Evolutionary conservation across 139 green algal genomes (phyloP), one percentile per base, ranked within the genome.

Genomic region (Haematococcus lacustris): DNA sequence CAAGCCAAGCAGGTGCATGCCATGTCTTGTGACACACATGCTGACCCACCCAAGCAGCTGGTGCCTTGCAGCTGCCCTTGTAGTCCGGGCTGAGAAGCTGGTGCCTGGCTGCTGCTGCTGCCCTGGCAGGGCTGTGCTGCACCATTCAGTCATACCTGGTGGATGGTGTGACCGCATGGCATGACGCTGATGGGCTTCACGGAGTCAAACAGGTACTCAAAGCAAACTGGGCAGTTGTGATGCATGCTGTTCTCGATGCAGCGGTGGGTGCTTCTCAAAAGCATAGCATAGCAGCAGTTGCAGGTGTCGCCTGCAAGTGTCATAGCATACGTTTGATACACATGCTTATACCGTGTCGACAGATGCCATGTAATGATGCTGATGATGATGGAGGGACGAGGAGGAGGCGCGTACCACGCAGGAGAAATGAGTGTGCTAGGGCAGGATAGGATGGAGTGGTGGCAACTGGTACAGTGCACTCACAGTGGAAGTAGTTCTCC

Each of bases 401-500:
- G n/a, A n/a, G n/a, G n/a, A n/a, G n/a, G n/a, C n/a, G n/a, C n/a
- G n/a, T n/a, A n/a, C n/a, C n/a, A n/a, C n/a, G n/a, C n/a, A n/a
- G n/a, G n/a, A n/a, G n/a, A n/a, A n/a, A n/a, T n/a, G n/a, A n/a
- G n/a, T n/a, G n/a, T n/a, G n/a, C n/a, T n/a, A n/a, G n/a, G n/a
- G n/a, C n/a, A n/a, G n/a, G n/a, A n/a, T n/a, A n/a, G n/a, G n/a
- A n/a, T n/a, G n/a, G n/a, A n/a, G n/a, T n/a, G n/a, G n/a, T n/a
- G n/a, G n/a, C n/a, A n/a, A n/a, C n/a, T n/a, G n/a, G n/a, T n/a
- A n/a, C n/a, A n/a, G n/a, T n/a, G n/a, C n/a, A 69, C 64, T 77
- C 32, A 83, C 93, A 98, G 86, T 98, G 93, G 79, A 98, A 98
- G 78, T 92, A 98, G 76, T 96, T 93, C 0, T 92, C 78, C 0